phyloP scores from a whole-genome alignment of 1,139 yeast species.

The Scheffersomyces quercinus region DNA sequence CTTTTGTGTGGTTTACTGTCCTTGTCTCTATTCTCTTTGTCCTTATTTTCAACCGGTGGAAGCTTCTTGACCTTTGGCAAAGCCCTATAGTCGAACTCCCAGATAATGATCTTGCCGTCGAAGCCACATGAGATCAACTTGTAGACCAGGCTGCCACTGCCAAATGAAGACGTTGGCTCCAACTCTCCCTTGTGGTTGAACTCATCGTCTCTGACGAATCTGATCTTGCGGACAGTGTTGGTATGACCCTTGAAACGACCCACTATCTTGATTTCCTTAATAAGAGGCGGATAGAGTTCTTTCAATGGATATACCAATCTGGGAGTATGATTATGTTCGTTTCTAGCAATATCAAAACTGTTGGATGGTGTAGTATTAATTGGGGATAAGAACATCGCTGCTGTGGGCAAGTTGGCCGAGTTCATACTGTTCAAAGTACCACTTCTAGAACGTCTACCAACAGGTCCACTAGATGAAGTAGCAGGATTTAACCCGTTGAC shows the following conservation, averaged over 20 bases:
- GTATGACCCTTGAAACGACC: conserved; percentile 64
- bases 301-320: background rate
- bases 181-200: conserved; percentile 13
- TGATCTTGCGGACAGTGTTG: conserved; percentile 59
- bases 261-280: conserved; percentile 44
- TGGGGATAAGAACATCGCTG: conserved; percentile 22
- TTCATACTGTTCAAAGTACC: conserved; percentile 36
- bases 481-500: conserved; percentile 9
- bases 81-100: conserved; percentile 73
- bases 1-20: background rate
- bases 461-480: conserved; percentile 2
- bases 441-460: conserved; percentile 37
- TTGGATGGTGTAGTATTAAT: conserved; percentile 21
- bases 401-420: conserved; percentile 14
- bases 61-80: conserved; percentile 48
- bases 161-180: conserved; percentile 18
- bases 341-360: conserved; percentile 19
- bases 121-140: conserved; percentile 67
- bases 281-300: conserved; percentile 34
- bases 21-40: conserved; percentile 4
- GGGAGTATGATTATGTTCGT: conserved; percentile 2
- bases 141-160: conserved; percentile 35
- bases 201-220: conserved; percentile 25
- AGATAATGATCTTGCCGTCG: conserved; percentile 65
- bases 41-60: conserved; percentile 4